Evolutionary conservation across 106 monocot genomes (phyloP), one percentile per base, ranked within the genome.

Genomic region (Iris macrosiphon): DNA sequence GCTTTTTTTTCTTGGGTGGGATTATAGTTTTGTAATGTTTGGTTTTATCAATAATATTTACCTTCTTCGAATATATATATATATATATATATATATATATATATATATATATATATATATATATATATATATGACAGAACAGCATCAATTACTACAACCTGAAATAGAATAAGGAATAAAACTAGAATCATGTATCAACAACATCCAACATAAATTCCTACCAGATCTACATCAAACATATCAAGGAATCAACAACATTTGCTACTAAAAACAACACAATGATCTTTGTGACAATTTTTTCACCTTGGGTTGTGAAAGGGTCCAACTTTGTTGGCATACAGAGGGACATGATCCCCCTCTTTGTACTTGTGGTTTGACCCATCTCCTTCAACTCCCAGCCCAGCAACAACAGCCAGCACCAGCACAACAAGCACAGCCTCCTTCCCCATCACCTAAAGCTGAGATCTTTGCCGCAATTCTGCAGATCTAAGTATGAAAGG

Each of bases 251-350:
- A 63, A 24, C 22, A 61, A 45, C 13, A 41, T 0, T 12, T 38
- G 37, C 27, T 24, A 20, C 33, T 8, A 55, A 24, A 31, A 39
- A 17, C 1, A 28, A 13, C 29, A 24, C n/a, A 15, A n/a, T n/a
- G n/a, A n/a, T n/a, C n/a, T n/a, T n/a, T n/a, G n/a, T n/a, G n/a
- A n/a, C n/a, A n/a, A n/a, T 34, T 17, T 46, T 18, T 30, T 71
- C 33, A 82, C 81, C 76, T 83, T 32, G 83, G 83, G 55, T 83
- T 83, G 45, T 74, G 73, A 31, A 77, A 74, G 33, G 77, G 77
- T 5, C 73, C 83, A 7, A 83, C 83, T 70, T 83, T 83, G 69
- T 83, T 83, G 3, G 70, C 73, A 62, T 77, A 83, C 23, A 83
- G 50, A 25, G 77, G 83, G 17, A 83, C 83, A 21, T 10, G 73